phyloP scores from a whole-genome alignment of 139 green algal species.

The Dunaliella primolecta region DNA sequence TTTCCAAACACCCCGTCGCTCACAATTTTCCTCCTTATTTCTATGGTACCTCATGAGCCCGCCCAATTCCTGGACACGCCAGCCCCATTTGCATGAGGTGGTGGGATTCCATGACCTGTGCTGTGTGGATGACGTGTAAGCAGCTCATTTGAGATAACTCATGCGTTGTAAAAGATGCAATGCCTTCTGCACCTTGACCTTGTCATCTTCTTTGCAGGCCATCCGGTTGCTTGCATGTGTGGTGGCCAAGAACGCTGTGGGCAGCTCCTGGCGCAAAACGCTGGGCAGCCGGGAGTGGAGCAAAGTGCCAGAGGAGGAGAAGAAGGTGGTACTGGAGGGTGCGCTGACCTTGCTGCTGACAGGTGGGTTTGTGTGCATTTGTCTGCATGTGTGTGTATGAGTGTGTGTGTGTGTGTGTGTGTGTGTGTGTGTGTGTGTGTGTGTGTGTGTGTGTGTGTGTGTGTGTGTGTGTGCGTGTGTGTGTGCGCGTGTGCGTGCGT shows the following conservation, averaged over 20 bases:
- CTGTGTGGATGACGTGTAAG: too few relatives aligned
- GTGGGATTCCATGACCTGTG: too few relatives aligned
- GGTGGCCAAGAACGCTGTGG: slow-evolving; percentile 79
- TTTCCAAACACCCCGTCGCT: too few relatives aligned
- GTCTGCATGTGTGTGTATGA: background rate
- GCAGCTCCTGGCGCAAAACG: slow-evolving; percentile 76
- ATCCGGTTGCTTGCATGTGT: slow-evolving; percentile 67
- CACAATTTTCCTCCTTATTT: too few relatives aligned
- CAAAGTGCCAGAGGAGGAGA: slow-evolving; percentile 64
- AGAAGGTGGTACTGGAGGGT: slow-evolving; percentile 46
- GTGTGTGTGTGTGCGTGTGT: background rate
- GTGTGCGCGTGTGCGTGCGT: background rate
- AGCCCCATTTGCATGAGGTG: too few relatives aligned
- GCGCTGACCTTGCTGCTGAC: slow-evolving; percentile 47
- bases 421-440: background rate
- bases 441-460: background rate
- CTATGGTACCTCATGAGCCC: too few relatives aligned
- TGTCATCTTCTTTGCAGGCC: slow-evolving; percentile 43
- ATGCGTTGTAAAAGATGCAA: too few relatives aligned
- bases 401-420: background rate
- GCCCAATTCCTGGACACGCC: too few relatives aligned
- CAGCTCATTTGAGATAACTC: too few relatives aligned
- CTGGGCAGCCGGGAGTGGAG: slow-evolving; percentile 64
- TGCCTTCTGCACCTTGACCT: too few relatives aligned
- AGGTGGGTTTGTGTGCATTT: slow-evolving; percentile 23